These are phyloP conservation scores for Babesia gibsoni DNA, from an alignment of 169 alveolate species.

Conservation along the genomic window DNA sequence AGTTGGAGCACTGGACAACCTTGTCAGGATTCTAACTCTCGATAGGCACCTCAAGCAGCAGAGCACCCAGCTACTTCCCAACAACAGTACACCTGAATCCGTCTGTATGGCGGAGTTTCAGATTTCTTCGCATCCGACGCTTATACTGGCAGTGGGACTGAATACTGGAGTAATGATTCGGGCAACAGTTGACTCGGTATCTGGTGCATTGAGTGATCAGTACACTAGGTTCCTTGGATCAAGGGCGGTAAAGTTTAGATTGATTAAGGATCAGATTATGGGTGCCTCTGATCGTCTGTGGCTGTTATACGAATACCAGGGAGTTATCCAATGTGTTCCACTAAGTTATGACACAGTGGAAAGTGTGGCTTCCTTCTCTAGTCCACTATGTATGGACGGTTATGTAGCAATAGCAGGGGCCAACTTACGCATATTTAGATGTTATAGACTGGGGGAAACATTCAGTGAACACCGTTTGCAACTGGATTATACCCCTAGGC, in stretches of 20 bases:
- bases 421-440: slow-evolving; percentile 80
- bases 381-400: slow-evolving; percentile 85
- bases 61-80: slow-evolving; percentile 90
- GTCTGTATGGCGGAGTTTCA: slow-evolving; percentile 45
- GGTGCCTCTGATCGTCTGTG: slow-evolving; percentile 85
- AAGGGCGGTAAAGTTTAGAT: slow-evolving; percentile 86
- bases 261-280: slow-evolving; percentile 64
- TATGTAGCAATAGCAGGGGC: slow-evolving; percentile 89
- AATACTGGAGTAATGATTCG: slow-evolving; percentile 94
- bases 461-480: slow-evolving; percentile 84
- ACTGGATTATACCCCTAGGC: slow-evolving; percentile 91
- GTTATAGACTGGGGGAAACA: slow-evolving; percentile 84
- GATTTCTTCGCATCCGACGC: slow-evolving; percentile 26
- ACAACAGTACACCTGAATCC: slow-evolving; percentile 81
- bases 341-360: slow-evolving; percentile 85
- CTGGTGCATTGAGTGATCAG: slow-evolving; percentile 95
- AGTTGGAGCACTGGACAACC: slow-evolving; percentile 92
- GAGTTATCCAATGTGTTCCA: slow-evolving; percentile 78
- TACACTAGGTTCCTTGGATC: slow-evolving; percentile 93
- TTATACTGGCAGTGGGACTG: slow-evolving; percentile 92
- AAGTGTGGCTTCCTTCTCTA: slow-evolving; percentile 81
- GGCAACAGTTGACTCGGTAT: slow-evolving; percentile 87
- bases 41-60: slow-evolving; percentile 88
- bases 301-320: slow-evolving; percentile 82
- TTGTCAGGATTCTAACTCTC: slow-evolving; percentile 89